These are phyloP conservation scores for Gonium pectorale DNA, from an alignment of 139 green algal species.

Conservation along the genomic window DNA sequence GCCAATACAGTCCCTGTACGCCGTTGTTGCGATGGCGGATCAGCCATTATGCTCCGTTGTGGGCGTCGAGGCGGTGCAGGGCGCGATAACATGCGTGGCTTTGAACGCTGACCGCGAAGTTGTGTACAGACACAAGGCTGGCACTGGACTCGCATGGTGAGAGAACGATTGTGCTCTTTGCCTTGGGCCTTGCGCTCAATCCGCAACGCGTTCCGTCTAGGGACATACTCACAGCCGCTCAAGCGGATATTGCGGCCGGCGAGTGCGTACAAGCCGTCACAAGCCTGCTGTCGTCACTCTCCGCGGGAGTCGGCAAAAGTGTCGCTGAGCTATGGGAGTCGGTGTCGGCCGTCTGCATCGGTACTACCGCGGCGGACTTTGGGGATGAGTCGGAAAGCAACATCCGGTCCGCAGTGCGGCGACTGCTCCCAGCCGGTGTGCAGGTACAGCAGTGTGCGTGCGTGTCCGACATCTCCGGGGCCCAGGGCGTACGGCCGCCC, in stretches of 20 bases:
- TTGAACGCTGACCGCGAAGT: not conserved
- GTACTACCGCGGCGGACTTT: slow-evolving; percentile 18
- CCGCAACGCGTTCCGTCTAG: too few species aligned
- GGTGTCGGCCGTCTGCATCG: slow-evolving; percentile 5
- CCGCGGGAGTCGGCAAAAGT: too few species aligned
- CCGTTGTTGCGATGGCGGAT: too few species aligned
- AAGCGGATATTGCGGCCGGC: not conserved
- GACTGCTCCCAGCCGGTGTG: slow-evolving; percentile 4
- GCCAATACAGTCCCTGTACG: too few species aligned
- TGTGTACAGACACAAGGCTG: not conserved
- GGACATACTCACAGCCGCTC: not conserved
- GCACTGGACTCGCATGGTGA: not conserved
- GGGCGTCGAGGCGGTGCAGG: not conserved
- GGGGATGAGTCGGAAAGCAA: slow-evolving; percentile 16
- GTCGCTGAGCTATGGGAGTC: slow-evolving; percentile 11
- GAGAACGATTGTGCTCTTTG: too few species aligned
- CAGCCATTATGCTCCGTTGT: too few species aligned
- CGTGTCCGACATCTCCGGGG: too few species aligned
- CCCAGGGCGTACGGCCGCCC: too few species aligned
- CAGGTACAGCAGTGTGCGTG: too few species aligned
- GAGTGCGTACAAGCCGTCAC: not conserved
- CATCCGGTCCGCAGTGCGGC: slow-evolving; percentile 3
- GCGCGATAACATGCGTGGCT: slow-evolving; percentile 9
- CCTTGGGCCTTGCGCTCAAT: too few species aligned
- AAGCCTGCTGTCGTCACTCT: too few species aligned